These are phyloP conservation scores for Pyrenochaeta sp. DNA, from an alignment of 2,329 filamentous ascomycete species.

Conservation along the genomic window DNA sequence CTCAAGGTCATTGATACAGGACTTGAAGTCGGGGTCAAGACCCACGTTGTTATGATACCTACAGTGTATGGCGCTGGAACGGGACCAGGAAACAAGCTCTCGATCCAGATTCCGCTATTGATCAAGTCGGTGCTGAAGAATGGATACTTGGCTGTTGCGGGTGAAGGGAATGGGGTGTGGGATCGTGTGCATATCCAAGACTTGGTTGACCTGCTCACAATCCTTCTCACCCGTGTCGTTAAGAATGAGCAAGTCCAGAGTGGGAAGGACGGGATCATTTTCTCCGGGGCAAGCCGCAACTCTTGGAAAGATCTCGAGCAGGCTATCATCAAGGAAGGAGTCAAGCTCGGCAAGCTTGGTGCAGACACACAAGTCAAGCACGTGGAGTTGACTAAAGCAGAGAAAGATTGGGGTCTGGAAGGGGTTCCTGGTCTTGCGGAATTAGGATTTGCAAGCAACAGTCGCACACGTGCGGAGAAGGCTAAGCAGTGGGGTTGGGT, in stretches of 20 bases:
- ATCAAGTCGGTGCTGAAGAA: not conserved
- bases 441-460: not conserved
- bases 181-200: not conserved
- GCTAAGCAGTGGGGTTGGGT: not conserved
- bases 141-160: not conserved
- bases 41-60: not conserved
- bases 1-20: not conserved
- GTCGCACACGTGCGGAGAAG: not conserved
- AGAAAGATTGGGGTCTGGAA: not conserved
- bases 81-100: not conserved
- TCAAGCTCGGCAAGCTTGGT: not conserved
- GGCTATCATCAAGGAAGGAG: not conserved
- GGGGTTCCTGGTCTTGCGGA: not conserved
- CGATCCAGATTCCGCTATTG: not conserved
- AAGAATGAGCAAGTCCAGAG: not conserved
- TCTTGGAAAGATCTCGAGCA: not conserved
- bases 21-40: not conserved
- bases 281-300: not conserved
- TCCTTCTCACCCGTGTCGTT: not conserved
- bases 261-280: not conserved
- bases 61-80: not conserved
- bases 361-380: not conserved
- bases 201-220: not conserved
- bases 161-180: not conserved
- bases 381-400: not conserved